Base-by-base conservation (phyloP, 2,329 filamentous ascomycete genomes). In the Colletotrichum costaricense region DNA sequence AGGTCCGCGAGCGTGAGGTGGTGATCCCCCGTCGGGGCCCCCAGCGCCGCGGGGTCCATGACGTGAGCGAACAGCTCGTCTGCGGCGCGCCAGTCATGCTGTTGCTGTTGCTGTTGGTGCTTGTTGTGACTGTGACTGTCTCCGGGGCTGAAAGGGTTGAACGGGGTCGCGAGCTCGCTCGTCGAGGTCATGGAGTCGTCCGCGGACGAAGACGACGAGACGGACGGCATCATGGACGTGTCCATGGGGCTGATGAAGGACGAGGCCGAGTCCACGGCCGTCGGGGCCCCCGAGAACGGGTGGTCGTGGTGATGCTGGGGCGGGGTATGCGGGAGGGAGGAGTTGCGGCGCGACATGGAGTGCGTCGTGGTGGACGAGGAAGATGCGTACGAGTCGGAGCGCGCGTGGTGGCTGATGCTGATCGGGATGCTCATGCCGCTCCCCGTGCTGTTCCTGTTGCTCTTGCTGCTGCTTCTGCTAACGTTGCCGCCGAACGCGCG, bases 1-100 rank as follows among this genome's bases (percentile, higher is more conserved):
- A 78, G 68, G 55, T 76, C 78, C 22, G 78, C 74, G 24, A 78
- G 67, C 16, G 76, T 74, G 35, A 77, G 73, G 49, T 80, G 78
- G 1, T 79, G 77, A 1, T 73, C 66, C 1, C 73, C 52, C 4
- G 70, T 70, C 30, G 63, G 49, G 6, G 63, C 30, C 26, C 72
- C 76, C 12, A 80, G 59, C 19, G 77, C 58, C 11, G 70, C 74
- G 33, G 75, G 63, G 30, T 76, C 74, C 14, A 80, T 68, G 2
- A 77, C 67, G 12, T 72, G 69, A 22, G 76, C 77, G 35, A 80
- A 77, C 26, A 79, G 76, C 16, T 75, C 76, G 24, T 76, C 76
- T 6, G 71, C 54, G 1, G 79, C 63, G 42, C 67, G 72, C 80
- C 80, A 81, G 22, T 76, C 75, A 19, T 49, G 16, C 16, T 49